Base-by-base conservation (phyloP, 345 rosid genomes). In the Brassica juncea region DNA sequence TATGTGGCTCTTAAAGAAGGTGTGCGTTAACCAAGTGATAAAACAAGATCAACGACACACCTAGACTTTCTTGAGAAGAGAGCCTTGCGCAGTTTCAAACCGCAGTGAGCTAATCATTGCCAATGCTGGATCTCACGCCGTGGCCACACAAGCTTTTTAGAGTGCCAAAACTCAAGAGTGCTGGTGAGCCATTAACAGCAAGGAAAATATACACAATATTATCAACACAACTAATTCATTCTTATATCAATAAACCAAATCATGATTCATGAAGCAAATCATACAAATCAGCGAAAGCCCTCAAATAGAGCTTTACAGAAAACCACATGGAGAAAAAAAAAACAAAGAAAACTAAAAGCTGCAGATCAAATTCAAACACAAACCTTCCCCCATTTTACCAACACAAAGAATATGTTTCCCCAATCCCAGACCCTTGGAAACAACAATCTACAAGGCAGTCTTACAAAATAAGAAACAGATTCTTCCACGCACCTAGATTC, bases 281-380 rank as follows among this genome's bases (percentile, higher is more conserved):
- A 74, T 74, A 80, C 80, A 80, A 70, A 80, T 80, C 80, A 70
- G 62, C 15, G 4, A 73, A 37, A 75, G 37, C 72, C 27, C 72
- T 37, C 19, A 6, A 58, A 55, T 47, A 27, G 44, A 76, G 72
- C 78, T 57, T 57, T 54, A 14, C 64, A 64, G 8, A 75, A 47
- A 37, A 72, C 73, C 80, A 76, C 54, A 69, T 28, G 27, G 27
- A 55, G 35, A 72, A 21, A 10, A 59, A 72, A 21, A 10, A 44
- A 30, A 10, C n/a, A 66, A 35, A 8, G 1, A 15, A 62, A 68
- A 35, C 80, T 74, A 80, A 80, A 44, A 75, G 23, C 76, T 75
- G 67, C 59, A 70, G 30, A 55, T 72, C 71, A 54, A 54, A 69
- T 25, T 39, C 27, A 79, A 79, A 73, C 74, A 67, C 82, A 73